These are phyloP conservation scores for Kwoniella dejecticola DNA, from an alignment of 768 basidiomycete genomes.

Conservation along the genomic window DNA sequence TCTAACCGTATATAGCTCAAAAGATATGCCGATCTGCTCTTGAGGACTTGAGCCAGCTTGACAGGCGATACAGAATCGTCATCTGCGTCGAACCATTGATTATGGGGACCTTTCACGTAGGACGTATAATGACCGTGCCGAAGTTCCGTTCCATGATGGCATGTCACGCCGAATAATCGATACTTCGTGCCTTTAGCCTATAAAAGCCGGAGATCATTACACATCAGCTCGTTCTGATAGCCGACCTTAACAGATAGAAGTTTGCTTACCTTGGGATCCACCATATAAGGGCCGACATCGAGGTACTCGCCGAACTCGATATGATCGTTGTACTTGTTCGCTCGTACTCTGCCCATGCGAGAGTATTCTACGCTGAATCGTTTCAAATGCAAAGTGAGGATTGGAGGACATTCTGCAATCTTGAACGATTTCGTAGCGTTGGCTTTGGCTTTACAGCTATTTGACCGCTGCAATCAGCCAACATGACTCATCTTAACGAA, in stretches of 20 bases:
- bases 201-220: neutral
- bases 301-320: conserved; percentile 79
- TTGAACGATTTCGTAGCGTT: conserved; percentile 87
- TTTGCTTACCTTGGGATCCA: conserved; percentile 64
- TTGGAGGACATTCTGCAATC: conserved; percentile 79
- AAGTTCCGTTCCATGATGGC: conserved; percentile 87
- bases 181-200: conserved; percentile 66
- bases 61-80: conserved; percentile 70
- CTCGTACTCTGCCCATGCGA: conserved; percentile 62
- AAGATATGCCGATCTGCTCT: conserved; percentile 82
- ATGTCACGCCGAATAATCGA: conserved; percentile 86
- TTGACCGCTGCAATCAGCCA: too few species aligned
- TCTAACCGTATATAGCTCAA: conserved; percentile 75
- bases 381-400: conserved; percentile 91
- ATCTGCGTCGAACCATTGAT: conserved; percentile 89
- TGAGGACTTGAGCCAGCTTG: conserved; percentile 60
- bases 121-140: conserved; percentile 96
- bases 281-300: conserved; percentile 76
- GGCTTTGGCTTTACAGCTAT: conserved; percentile 90
- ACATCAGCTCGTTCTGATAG: too few species aligned
- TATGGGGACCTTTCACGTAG: conserved; percentile 69
- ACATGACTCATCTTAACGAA: too few species aligned
- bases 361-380: conserved; percentile 64
- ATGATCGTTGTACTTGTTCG: conserved; percentile 76
- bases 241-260: too few species aligned